These are phyloP conservation scores for Henningerozyma blattae DNA, from an alignment of 805 yeast species.

Conservation along the genomic window DNA sequence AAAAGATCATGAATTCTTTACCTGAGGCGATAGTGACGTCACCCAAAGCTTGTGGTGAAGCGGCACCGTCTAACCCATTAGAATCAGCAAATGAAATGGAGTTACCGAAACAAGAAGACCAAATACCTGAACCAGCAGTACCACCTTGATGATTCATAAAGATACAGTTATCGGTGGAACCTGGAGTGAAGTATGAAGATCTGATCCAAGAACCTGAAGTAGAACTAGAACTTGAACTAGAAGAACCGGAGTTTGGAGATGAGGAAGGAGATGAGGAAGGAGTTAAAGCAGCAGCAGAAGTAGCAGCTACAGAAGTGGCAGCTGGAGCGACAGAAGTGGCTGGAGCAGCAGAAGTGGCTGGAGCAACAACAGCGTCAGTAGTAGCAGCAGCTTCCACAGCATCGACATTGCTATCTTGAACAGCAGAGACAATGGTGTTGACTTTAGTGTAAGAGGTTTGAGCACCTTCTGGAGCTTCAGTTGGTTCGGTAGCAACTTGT, in stretches of 20 bases:
- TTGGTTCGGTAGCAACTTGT: constrained; percentile 17
- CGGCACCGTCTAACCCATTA: constrained; percentile 66
- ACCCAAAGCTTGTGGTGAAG: constrained; percentile 52
- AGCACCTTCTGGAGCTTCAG: constrained; percentile 4
- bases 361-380: constrained; percentile 2
- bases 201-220: constrained; percentile 56
- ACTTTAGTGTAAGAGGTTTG: constrained; percentile 9
- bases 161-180: constrained; percentile 55
- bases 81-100: constrained; percentile 75
- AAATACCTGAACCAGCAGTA: constrained; percentile 71
- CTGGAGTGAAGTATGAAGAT: constrained; percentile 63
- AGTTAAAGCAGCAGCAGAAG: constrained; percentile 8
- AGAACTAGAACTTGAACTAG: constrained; percentile 28
- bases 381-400: constrained; percentile 1
- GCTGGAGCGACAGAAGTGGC: constrained; percentile 22
- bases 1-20: constrained; percentile 72
- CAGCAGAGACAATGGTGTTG: too few relatives aligned
- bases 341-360: constrained; percentile 18
- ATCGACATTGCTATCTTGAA: neutral
- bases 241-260: constrained; percentile 21
- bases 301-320: constrained; percentile 10
- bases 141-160: constrained; percentile 90
- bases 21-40: constrained; percentile 63
- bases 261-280: constrained; percentile 22
- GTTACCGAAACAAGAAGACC: constrained; percentile 82